Evolutionary conservation across 2,329 filamentous ascomycete species (phyloP), one percentile per base, ranked within the genome.

Genomic region (Verticillium isaacii): DNA sequence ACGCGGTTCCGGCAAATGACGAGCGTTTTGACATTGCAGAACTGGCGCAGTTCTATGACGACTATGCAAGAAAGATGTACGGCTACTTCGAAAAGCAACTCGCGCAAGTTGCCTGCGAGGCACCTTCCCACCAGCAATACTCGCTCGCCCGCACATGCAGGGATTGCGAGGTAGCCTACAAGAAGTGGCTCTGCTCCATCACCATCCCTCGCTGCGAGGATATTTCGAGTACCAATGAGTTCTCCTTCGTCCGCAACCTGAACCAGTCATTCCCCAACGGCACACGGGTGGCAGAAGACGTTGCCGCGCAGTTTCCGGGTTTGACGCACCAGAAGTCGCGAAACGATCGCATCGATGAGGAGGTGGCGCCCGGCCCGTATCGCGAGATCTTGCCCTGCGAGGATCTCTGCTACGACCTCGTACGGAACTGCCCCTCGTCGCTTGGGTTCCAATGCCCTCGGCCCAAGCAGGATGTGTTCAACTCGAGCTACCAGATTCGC

Each of bases 161-260:
- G 54, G 85, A 96, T 74, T 99, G 95, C 75, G 85, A 81, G 17
- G 70, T 73, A 1, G 92, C 92, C 9, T 99, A 99, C 82, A 97
- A 96, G 74, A 82, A 88, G 70, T 99, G 95, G 95, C 87, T 99
- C 23, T 99, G 95, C 78, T 90, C 92, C 29, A 93, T 98, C 32
- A 90, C 88, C 17, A 95, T 99, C 64, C 95, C 95, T 1, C 90
- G 93, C 34, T 99, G 95, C 78, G 89, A 92, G 70, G 94, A 97
- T 76, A 95, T 91, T 69, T 85, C 82, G 58, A 85, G 81, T 57
- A 56, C 39, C n/a, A 69, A 73, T 1, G 78, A 80, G 15, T 60
- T 74, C 1, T 75, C 80, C 1, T 74, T 80, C 34, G 69, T 75
- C 23, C 89, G 95, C 56, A 95, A 94, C 69, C 83, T 92, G 60